phyloP scores from a whole-genome alignment of 495 filamentous ascomycete species.

The Aspergillus heteromorphus region DNA sequence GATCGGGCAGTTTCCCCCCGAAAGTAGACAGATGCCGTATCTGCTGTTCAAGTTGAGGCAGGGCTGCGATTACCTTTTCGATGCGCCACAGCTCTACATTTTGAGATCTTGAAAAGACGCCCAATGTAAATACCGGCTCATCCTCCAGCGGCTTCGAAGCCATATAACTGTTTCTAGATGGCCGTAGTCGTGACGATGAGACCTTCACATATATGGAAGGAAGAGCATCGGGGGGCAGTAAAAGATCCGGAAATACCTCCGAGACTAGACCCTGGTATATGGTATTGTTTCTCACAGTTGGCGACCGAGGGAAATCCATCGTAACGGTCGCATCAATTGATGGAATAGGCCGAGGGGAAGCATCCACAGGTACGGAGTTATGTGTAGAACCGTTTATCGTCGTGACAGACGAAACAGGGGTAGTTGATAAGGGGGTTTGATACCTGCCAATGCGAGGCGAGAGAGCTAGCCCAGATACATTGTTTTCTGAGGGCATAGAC shows the following conservation, averaged over 20 bases:
- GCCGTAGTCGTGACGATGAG: conserved; percentile 87
- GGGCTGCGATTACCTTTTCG: conserved; percentile 79
- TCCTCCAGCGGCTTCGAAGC: conserved; percentile 63
- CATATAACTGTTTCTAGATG: conserved; percentile 78
- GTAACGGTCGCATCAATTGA: conserved; percentile 38
- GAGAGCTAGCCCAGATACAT: conserved; percentile 55
- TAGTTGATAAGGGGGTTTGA: conserved; percentile 55
- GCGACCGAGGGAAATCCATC: conserved; percentile 31
- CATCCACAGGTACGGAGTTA: conserved; percentile 5
- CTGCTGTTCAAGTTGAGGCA: conserved; percentile 76
- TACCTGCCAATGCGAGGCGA: conserved; percentile 67
- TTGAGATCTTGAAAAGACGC: conserved; percentile 71
- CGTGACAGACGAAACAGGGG: conserved; percentile 12
- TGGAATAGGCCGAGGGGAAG: conserved; percentile 23
- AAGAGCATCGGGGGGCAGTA: conserved; percentile 87
- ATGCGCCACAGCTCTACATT: conserved; percentile 85
- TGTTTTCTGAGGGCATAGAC: conserved; percentile 58
- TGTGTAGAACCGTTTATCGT: conserved; percentile 7
- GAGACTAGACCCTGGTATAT: conserved; percentile 68
- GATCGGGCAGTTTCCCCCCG: conserved; percentile 70
- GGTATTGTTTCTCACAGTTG: conserved; percentile 13
- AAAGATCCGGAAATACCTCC: conserved; percentile 75
- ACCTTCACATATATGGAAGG: conserved; percentile 79
- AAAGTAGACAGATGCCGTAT: conserved; percentile 67
- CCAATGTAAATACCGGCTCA: conserved; percentile 90